Base-by-base conservation (phyloP, 129 eudicot genomes). In the Arctium lappa region DNA sequence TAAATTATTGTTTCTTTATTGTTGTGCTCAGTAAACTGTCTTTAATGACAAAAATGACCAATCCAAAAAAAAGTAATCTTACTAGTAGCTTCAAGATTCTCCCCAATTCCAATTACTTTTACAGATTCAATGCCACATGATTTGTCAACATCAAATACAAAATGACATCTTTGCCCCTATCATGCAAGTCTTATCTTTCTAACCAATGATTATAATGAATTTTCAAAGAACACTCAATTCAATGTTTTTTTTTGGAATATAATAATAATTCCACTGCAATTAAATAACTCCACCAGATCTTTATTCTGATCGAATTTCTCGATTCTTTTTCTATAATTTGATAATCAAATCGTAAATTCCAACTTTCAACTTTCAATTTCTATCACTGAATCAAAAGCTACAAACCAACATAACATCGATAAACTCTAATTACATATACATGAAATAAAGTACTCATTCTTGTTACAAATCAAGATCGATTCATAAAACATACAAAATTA, bases 331-430 rank as follows among this genome's bases (percentile, higher is more conserved):
- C 74, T 38, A 42, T 74, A 62, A 60, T 72, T 22, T 60, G 4
- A 12, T 0, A 70, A 69, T 53, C 68, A 53, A 30, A 69, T 34
- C 16, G 78, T 39, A 82, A 22, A 34, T 13, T 46, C 39, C 38
- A 77, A 69, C 65, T 56, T 27, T 69, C 56, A 83, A 48, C n/a
- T 6, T 83, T 29, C 73, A 77, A 50, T 40, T 15, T 76, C 16
- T 72, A 38, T 33, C 81, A 46, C 27, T 34, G 1, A 72, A 80
- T 50, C 78, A 69, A 12, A 78, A 63, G 29, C 73, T 78, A 79
- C 32, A 42, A 8, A 79, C 68, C 44, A 83, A 32, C 79, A 71
- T 15, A 78, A 71, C 32, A 72, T 70, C 37, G 50, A 83, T 22
- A 37, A 81, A 60, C 79, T 2, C 60, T n/a, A 82, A 72, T 15